A percentile compares a stretch with the other conserved stretches of the same genome.
Evolutionary conservation across 306 rosid species (phyloP).

Genomic region (Cercis canadensis): DNA sequence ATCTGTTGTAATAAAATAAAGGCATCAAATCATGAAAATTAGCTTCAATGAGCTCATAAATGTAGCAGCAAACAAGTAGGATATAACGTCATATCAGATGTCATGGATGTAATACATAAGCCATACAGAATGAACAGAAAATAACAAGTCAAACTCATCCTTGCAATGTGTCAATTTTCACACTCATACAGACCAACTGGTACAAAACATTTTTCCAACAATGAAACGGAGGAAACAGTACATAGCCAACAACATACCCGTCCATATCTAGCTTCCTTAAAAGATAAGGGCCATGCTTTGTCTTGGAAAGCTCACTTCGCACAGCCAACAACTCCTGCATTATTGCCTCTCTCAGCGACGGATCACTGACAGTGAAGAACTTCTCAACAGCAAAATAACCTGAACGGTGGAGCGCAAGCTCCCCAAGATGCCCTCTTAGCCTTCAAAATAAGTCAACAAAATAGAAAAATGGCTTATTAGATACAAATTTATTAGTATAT

Average conservation of each 20-base stretch:
- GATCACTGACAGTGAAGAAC: conserved; percentile 70
- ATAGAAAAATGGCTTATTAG: conserved; percentile 4
- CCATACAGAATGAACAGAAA: conserved; percentile 1
- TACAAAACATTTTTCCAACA: neutral
- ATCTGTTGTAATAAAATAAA: conserved; percentile 55
- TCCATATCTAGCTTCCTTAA: conserved; percentile 82
- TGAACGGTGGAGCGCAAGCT: conserved; percentile 66
- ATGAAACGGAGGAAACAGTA: conserved; percentile 27
- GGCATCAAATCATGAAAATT: conserved; percentile 10
- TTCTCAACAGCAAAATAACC: conserved; percentile 86
- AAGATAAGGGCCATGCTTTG: conserved; percentile 88
- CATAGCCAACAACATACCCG: conserved; percentile 55
- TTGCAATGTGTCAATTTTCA: neutral
- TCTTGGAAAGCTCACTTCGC: conserved; percentile 74
- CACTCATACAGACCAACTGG: neutral
- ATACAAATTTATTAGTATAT: conserved; percentile 17
- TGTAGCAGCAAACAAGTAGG: conserved; percentile 14
- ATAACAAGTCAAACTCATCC: neutral
- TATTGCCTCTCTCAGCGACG: conserved; percentile 78
- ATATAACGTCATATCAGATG: neutral
- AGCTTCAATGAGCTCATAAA: conserved; percentile 16
- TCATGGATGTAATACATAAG: conserved; percentile 11
- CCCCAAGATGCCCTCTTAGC: conserved; percentile 81
- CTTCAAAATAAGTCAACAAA: conserved; percentile 53
- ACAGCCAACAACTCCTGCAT: conserved; percentile 74